Evolutionary conservation across 257 asterid species (phyloP), one percentile per base, ranked within the genome.

Genomic region (Scutellaria galericulata): DNA sequence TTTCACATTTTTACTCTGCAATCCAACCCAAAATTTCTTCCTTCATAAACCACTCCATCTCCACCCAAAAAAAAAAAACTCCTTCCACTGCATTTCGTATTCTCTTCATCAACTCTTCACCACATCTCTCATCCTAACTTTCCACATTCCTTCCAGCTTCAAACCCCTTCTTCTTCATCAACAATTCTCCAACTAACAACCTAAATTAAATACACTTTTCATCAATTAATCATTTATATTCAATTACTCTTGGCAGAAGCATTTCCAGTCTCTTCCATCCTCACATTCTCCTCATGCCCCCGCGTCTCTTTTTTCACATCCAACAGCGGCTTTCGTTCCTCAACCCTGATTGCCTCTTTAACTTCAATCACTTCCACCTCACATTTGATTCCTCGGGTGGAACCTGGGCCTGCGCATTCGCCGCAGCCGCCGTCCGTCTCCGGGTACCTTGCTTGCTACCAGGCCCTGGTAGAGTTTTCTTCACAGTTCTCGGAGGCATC

Each of bases 401-500:
- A 14, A 60, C 72, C 77, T 56, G 80, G 7, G 70, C 72, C 57
- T 72, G 81, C 67, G 41, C 41, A 72, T 42, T 76, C 76, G 82
- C 66, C 77, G 77, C 60, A 64, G 81, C 41, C n/a, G n/a, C n/a
- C 78, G 56, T 51, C 71, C 82, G 74, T 2, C 82, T 90, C 44
- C 97, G 86, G 27, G 79, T 70, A 61, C 81, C 84, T 66, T 92
- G 81, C 89, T 80, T 89, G 72, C 85, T 77, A 31, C 96, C 95
- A 62, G 96, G 96, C 22, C 97, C 97, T 44, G 86, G 78, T 62
- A 90, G 85, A 61, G 88, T 80, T 79, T 78, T 91, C 87, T 84
- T 94, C 66, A 79, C 79, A 71, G 67, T 35, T 75, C 82, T 85
- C 13, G 96, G 98, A 48, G 96, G 97, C 98, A 93, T 93, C 68